Base-by-base conservation (phyloP, 345 rosid species). In the Salix caprea region DNA sequence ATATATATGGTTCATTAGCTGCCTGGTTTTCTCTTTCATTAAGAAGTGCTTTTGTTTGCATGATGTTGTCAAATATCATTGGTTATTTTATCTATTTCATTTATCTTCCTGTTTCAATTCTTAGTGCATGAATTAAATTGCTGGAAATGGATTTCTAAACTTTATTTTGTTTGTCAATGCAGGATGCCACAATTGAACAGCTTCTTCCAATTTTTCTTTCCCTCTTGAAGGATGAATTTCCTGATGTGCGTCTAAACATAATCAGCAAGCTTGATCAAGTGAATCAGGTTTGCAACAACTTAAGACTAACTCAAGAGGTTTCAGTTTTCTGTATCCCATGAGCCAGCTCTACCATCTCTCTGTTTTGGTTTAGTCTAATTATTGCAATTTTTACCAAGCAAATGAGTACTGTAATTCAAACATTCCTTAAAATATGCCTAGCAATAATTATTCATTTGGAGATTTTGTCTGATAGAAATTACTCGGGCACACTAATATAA, bases 201-300 rank as follows among this genome's bases (percentile, higher is more conserved):
- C 99, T 95, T 83, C 97, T 95, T 82, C 99, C 99, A 46, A 93
- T 95, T 72, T 95, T 91, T 82, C 97, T 95, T 42, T 91, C 98
- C 50, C 97, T 95, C 50, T 82, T 95, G 89, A 93, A 91, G 87
- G 99, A 95, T 83, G 97, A 93, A 78, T 93, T 91, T 85, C 97
- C 98, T 67, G 99, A 95, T 85, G 99, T 95, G 79, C 97, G 98
- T 30, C 91, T 95, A 70, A 95, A 93, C 80, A 93, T 95, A 32
- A 95, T 95, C 76, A 91, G 99, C 98, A 95, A 95, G 90, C 99
- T 91, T 65, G 99, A 95, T 86, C 93, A 95, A 91, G 99, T 95
- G 74, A 93, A 95, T 73, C 99, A 90, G 99, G 99, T 95, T 76
- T 72, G 88, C 69, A 66, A 13, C 30, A 16, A 52, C 73, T 56